Conservation (phyloP, 2,329 filamentous ascomycete genomes). For the Exserohilum turcica region DNA sequence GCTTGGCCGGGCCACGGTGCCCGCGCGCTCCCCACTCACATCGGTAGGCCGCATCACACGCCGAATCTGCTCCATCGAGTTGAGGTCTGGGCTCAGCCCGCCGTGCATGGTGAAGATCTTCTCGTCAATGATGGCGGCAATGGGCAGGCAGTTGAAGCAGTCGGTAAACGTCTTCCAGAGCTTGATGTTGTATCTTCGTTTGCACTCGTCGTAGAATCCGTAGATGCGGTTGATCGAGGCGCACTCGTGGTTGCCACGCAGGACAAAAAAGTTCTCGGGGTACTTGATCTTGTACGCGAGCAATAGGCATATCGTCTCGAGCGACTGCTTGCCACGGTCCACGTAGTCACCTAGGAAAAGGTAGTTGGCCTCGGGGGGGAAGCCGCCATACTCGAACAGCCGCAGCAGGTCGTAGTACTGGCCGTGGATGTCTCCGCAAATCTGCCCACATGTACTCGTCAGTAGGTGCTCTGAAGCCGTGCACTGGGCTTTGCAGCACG, state of each 20-base stretch:
- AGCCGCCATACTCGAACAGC: conserved; percentile 97
- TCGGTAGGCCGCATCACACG: conserved; percentile 98
- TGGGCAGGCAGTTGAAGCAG: conserved; percentile 98
- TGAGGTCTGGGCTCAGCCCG: conserved; percentile 92
- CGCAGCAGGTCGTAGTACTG: conserved; percentile 98
- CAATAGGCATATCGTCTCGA: conserved; percentile 85
- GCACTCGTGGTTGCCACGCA: conserved; percentile 95
- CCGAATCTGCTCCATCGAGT: conserved; percentile 99
- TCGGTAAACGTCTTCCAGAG: conserved; percentile 99
- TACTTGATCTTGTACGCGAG: conserved; percentile 97
- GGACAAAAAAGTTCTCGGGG: conserved; percentile 94
- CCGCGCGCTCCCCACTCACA: conserved; percentile 65
- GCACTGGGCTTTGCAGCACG: conserved; percentile 5
- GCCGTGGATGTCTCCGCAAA: conserved; percentile 98
- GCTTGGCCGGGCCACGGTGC: conserved; percentile 19
- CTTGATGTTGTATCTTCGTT: conserved; percentile 93
- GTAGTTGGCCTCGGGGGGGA: conserved; percentile 97
- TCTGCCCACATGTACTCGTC: conserved; percentile 60
- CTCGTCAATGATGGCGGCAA: conserved; percentile 98
- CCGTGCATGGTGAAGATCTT: conserved; percentile 99
- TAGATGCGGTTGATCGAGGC: conserved; percentile 95
- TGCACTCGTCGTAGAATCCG: conserved; percentile 98
- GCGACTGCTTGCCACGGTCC: conserved; percentile 91
- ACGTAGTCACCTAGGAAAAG: conserved; percentile 96
- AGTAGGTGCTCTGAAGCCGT: conserved; percentile 13